These are phyloP conservation scores for Ceratocystis lukuohia DNA, from an alignment of 2,329 filamentous ascomycete genomes.

Conservation along the genomic window DNA sequence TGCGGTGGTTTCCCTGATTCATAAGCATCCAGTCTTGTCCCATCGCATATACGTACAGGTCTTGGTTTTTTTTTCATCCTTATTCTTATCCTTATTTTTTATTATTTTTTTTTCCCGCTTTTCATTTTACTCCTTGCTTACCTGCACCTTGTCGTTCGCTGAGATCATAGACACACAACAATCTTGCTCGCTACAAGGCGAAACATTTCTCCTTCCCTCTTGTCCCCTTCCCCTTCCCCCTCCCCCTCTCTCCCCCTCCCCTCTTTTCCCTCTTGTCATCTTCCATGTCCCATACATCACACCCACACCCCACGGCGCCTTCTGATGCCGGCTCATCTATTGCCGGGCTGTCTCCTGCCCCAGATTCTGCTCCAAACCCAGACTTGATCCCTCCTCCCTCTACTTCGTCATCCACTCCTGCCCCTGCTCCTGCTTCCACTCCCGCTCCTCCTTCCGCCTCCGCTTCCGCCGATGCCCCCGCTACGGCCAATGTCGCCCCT, in stretches of 20 bases:
- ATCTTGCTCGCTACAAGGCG: background rate
- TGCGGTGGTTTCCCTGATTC: background rate
- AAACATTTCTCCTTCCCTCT: background rate
- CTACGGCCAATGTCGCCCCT: background rate
- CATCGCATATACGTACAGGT: too few relatives aligned
- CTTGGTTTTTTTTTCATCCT: too few relatives aligned
- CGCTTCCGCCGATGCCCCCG: background rate
- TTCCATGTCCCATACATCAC: conserved; percentile 6
- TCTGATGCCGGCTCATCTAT: conserved; percentile 12
- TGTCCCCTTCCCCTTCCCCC: background rate
- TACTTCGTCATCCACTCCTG: background rate
- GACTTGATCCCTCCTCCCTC: background rate
- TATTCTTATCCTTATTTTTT: background rate
- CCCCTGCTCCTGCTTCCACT: background rate
- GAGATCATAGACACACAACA: background rate
- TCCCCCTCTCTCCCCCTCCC: background rate
- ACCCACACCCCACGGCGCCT: background rate
- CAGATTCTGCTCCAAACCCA: background rate
- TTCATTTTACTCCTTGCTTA: background rate
- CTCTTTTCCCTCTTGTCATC: background rate
- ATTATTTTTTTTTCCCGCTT: background rate
- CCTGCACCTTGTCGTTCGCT: background rate
- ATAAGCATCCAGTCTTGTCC: background rate
- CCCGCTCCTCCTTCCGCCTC: background rate
- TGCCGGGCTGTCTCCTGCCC: conserved; percentile 7